Evolutionary conservation across 2,329 filamentous ascomycete species (phyloP), one percentile per base, ranked within the genome.

Genomic region (Alternaria burnsii): DNA sequence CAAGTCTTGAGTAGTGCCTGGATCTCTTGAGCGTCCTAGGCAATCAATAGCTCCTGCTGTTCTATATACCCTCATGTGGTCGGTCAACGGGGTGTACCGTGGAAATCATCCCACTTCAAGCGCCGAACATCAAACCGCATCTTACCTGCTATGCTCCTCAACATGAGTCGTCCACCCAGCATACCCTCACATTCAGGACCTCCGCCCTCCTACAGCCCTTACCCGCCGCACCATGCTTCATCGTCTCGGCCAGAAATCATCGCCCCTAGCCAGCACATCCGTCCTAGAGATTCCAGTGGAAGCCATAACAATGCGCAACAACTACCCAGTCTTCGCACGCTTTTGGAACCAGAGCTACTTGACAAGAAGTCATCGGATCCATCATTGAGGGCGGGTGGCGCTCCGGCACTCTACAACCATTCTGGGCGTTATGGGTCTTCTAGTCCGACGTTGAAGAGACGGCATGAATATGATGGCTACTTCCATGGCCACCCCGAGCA

Each of bases 151-250:
- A 77, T 76, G 73, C 70, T 77, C 72, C 91, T 91, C 52, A 84
- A 90, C 41, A 93, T 97, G 68, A 92, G 96, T 72, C 93, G 92
- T 22, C 91, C 96, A 76, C 85, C 85, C 2, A 93, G 96, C 56
- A 97, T 97, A 75, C 92, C 93, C 1, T 91, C 92, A 71, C 97
- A 93, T 91, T 70, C 71, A 63, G 73, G 71, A 30, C 73, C 73
- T 67, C 67, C 71, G 38, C 59, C 68, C 11, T 71, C 71, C 43
- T 73, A 75, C 66, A 68, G 57, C 59, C 62, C 71, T 32, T 76
- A 76, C 59, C 67, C 72, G 59, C 62, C 65, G 58, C 59, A 70
- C 50, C 68, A 61, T 65, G 70, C 67, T 55, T 66, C 69, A 55
- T 62, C 68, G 9, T 73, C 73, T 52, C 72, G 68, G 52, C 66